phyloP scores from a whole-genome alignment of 331 rosid species.

The Erythrophleum ivorense region DNA sequence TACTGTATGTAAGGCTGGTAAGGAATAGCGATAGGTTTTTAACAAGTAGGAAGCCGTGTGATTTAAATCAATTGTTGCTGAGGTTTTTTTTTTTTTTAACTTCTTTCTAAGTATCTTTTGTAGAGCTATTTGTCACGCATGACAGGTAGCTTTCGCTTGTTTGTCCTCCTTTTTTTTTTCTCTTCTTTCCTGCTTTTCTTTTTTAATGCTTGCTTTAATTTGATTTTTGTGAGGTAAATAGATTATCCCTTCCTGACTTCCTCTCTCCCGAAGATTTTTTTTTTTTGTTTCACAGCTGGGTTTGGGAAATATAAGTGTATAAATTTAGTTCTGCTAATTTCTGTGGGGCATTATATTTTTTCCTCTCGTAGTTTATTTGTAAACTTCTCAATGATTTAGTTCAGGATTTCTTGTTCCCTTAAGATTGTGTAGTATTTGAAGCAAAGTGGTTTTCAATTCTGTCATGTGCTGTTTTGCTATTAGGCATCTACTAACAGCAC shows the following conservation, averaged over 20 bases:
- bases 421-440: constrained; percentile 17
- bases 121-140: background rate
- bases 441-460: constrained; percentile 10
- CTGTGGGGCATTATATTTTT: background rate
- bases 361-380: background rate
- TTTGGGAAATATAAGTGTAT: background rate
- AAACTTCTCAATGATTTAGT: constrained; percentile 10
- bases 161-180: background rate
- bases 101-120: background rate
- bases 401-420: constrained; percentile 5
- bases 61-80: background rate
- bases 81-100: background rate
- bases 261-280: background rate
- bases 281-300: background rate
- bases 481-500: constrained; percentile 30
- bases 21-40: background rate
- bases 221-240: background rate
- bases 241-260: background rate
- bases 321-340: background rate
- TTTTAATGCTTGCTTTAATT: background rate
- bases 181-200: background rate
- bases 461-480: background rate
- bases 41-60: background rate
- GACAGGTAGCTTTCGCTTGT: background rate
- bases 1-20: background rate